A percentile compares a stretch with the other conserved stretches of the same genome.
These are phyloP conservation scores for Crithidia thermophila DNA, from an alignment of 208 protist genomes.

Conservation along the genomic window DNA sequence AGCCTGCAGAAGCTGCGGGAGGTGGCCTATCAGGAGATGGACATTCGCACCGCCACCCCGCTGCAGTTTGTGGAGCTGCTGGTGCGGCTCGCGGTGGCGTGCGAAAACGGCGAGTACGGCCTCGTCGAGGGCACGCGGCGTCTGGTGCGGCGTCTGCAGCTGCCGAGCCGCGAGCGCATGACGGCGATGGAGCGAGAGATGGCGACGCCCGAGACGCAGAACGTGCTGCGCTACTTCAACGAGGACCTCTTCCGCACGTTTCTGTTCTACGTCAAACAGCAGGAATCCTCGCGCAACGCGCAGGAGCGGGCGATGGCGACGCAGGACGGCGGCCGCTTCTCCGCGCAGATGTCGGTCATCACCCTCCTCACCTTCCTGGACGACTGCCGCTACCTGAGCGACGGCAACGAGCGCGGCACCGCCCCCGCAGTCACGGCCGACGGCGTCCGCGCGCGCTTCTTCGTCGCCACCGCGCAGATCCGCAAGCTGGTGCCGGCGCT, in stretches of 20 bases:
- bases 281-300: constrained; percentile 47
- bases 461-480: constrained; percentile 49
- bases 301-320: constrained; percentile 42
- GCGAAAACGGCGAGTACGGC: constrained; percentile 30
- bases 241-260: constrained; percentile 76
- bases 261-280: constrained; percentile 83
- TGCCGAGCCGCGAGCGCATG: constrained; percentile 25
- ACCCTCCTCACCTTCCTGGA: constrained; percentile 63
- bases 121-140: constrained; percentile 54
- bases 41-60: constrained; percentile 66
- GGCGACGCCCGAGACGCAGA: constrained; percentile 47
- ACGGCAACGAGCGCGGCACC: constrained; percentile 15
- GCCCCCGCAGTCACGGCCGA: constrained; percentile 4
- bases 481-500: constrained; percentile 34
- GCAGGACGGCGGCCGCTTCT: constrained; percentile 74
- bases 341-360: constrained; percentile 44
- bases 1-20: constrained; percentile 44
- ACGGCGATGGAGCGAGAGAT: constrained; percentile 35
- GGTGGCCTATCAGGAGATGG: constrained; percentile 74
- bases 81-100: constrained; percentile 53
- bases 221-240: constrained; percentile 68
- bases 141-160: constrained; percentile 45
- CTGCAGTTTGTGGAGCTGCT: constrained; percentile 81
- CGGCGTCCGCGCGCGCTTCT: constrained; percentile 29
- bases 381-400: constrained; percentile 69